Base-by-base conservation (phyloP, 2,329 filamentous ascomycete genomes). In the Fusarium verrucosum region DNA sequence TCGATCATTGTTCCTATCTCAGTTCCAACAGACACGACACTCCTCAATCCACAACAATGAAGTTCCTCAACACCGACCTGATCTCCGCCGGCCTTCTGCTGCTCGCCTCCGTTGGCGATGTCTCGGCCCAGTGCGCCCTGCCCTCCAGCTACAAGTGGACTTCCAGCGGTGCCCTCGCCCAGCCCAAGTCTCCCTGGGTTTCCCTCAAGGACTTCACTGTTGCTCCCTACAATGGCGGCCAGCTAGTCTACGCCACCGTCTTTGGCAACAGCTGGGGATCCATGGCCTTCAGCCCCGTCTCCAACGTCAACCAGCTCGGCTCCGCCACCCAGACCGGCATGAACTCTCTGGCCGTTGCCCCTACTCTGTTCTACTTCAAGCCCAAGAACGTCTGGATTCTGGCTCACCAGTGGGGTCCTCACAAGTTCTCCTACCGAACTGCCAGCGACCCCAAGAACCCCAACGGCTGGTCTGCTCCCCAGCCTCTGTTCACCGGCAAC, bases 321-420 rank as follows among this genome's bases (percentile, higher is more conserved):
- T 58, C 55, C 5, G 55, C 55, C 14, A 10, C 43, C 1, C 55
- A 58, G 43, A 58, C 55, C 5, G 28, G 4, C 9, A 58, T n/a
- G n/a, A n/a, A n/a, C 28, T 41, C 17, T 0, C n/a, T 19, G 2
- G 55, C 55, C 4, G 55, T 58, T 5, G 55, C 87, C 0, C 87
- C 87, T 1, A 86, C 85, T 0, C 75, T 90, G 43, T 88, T 90
- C 77, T 85, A 82, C 78, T 89, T 89, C 68, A 66, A 71, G 7
- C 87, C 87, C 1, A 89, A 88, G 76, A 79, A 76, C 64, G 74
- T 84, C 62, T 90, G 87, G 87, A 76, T 89, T n/a, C 80, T 89
- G 1, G 84, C 85, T n/a, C 84, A 88, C 70, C 86, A 90, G 73
- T 89, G 86, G 86, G 86, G 86, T 2, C 70, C 83, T 0, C 83